A percentile compares a stretch with the other conserved stretches of the same genome.
These are phyloP conservation scores for Aspergillus costaricaensis DNA, from an alignment of 2,329 filamentous ascomycete genomes.

Conservation along the genomic window DNA sequence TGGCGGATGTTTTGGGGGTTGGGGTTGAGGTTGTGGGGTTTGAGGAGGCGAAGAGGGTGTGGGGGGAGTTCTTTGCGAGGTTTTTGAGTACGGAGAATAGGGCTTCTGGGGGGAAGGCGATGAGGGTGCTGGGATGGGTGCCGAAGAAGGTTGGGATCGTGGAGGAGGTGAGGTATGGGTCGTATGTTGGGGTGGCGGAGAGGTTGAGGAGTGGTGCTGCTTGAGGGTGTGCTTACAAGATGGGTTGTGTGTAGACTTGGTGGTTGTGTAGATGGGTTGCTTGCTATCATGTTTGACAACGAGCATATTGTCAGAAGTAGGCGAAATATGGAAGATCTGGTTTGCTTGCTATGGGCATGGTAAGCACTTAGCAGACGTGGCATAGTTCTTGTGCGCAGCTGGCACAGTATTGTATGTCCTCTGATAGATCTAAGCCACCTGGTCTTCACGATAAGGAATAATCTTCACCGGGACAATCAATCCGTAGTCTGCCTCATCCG, in stretches of 20 bases:
- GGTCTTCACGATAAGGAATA: background rate
- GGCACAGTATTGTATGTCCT: too few species aligned
- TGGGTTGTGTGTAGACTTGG: background rate
- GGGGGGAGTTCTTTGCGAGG: conserved; percentile 35
- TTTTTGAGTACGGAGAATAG: conserved; percentile 33
- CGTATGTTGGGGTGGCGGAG: background rate
- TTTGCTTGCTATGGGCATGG: too few species aligned
- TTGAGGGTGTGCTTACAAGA: background rate
- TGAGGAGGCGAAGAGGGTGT: conserved; percentile 32
- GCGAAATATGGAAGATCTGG: too few species aligned
- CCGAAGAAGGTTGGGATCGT: conserved; percentile 13
- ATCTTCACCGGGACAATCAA: background rate
- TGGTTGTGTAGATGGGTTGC: background rate
- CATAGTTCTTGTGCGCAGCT: too few species aligned
- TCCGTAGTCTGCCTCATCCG: background rate
- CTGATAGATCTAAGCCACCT: background rate
- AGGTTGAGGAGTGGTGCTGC: background rate
- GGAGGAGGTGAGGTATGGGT: background rate
- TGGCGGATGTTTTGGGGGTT: conserved; percentile 39
- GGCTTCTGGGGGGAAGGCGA: conserved; percentile 40
- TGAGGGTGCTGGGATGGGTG: conserved; percentile 39
- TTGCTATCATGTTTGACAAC: too few species aligned
- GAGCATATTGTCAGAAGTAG: too few species aligned
- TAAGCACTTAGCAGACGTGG: too few species aligned
- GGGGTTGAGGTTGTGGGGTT: conserved; percentile 30